Evolutionary conservation across 345 rosid genomes (phyloP), one percentile per base, ranked within the genome.

Genomic region (Citrus sp.): DNA sequence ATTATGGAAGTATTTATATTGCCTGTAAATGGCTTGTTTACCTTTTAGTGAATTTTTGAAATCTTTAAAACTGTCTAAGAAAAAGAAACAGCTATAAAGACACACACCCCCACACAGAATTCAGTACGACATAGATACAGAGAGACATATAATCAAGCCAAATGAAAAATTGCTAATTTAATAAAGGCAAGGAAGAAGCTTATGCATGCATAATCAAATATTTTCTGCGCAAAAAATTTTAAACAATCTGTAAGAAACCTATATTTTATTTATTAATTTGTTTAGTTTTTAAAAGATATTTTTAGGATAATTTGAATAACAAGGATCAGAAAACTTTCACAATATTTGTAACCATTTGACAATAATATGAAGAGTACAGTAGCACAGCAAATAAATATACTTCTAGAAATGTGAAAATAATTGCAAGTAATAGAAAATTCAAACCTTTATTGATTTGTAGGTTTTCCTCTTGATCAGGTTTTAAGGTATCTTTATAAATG

Each of bases 381-480:
- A 35, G 78, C 56, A 49, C 6, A 49, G 78, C 54, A 51, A 51
- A 69, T 72, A 74, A 67, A 35, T 9, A 60, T 25, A 61, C 19
- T 25, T 27, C 35, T 67, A 14, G 19, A 54, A 7, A 68, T 14
- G 14, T 72, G 73, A 58, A 61, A 68, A 46, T 51, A n/a, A 65
- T 21, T 77, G 38, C 77, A 61, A 73, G 37, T 19, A 70, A 73
- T 34, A 49, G 70, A 37, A 78, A 37, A 34, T 72, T 63, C 12
- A 46, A 77, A 92, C 95, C 91, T 90, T 73, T 83, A 80, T 78
- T 58, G 67, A 58, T 82, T 78, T 85, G 84, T 30, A 74, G 88
- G 27, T 72, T 84, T 77, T 88, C 84, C 82, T 69, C 79, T 76
- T 88, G 87, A 77, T 74, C 78, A 51, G 82, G 79, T 82, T 87